Evolutionary conservation across 495 filamentous ascomycete genomes (phyloP), one percentile per base, ranked within the genome.

Genomic region (Tuber magnatum): DNA sequence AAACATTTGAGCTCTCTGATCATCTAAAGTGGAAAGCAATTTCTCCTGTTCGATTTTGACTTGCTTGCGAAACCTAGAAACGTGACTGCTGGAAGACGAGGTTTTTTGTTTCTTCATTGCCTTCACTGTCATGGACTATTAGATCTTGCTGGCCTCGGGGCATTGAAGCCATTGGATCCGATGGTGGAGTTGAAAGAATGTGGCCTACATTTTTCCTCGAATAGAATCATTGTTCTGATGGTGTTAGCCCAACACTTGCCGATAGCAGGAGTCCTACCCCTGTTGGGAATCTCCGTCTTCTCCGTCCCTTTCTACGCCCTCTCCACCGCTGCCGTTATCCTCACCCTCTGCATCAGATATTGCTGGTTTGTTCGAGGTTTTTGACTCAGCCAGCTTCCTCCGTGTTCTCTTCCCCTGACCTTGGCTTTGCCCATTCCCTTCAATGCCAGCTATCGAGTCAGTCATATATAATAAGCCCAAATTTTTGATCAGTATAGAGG

Each of bases 101-200:
- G 72, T 79, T 24, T 79, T 79, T 40, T 73, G 46, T n/a, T 79
- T 79, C 42, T 79, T 79, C 39, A 79, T 79, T 68, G 70, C 76
- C 43, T 72, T 79, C 46, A 79, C 77, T 79, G 28, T 0, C 51
- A 48, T 44, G 22, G 28, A 6, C 56, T 65, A 65, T 65, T 65
- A 65, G 56, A 65, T 65, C 12, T 35, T 35, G 28, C 32, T 65
- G 4, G 7, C 32, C 12, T 18, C 56, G 56, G 56, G 28, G 56
- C 12, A 65, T 35, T 20, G 56, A 65, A 65, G 56, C 32, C 28
- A 65, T 65, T 35, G 56, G 56, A 20, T 20, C 56, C 56, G 18
- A 65, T 35, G 32, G 28, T 42, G 22, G 12, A 70, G n/a, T 14
- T 12, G 12, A 32, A 56, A 42, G 43, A 51, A 40, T 2, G 38